A percentile compares a stretch with the other conserved stretches of the same genome.
Conservation (phyloP, 306 rosid genomes). For the Lathyrus oleraceus region DNA sequence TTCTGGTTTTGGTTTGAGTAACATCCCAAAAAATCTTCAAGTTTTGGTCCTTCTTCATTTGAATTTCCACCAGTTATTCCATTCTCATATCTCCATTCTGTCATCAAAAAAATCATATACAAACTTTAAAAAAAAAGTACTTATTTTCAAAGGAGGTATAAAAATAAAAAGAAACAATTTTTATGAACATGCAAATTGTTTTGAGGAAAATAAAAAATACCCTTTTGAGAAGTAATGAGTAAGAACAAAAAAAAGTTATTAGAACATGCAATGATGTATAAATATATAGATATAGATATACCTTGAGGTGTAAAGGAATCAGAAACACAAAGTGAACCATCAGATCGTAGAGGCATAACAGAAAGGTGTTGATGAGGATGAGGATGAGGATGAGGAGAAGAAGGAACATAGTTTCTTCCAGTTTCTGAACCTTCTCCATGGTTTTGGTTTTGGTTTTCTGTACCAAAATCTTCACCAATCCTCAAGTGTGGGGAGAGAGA, state of each 20-base stretch:
- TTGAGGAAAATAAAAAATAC: conserved; percentile 1
- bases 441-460: conserved; percentile 56
- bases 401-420: conserved; percentile 2
- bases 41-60: conserved; percentile 75
- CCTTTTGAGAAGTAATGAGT: not conserved
- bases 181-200: conserved; percentile 40
- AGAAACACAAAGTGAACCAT: conserved; percentile 82
- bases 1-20: conserved; percentile 64
- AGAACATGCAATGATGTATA: conserved; percentile 32
- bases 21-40: conserved; percentile 92
- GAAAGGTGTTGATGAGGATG: conserved; percentile 50
- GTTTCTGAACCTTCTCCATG: conserved; percentile 28
- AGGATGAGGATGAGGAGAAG: conserved; percentile 28
- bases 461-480: conserved; percentile 68
- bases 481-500: conserved; percentile 92
- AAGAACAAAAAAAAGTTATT: not conserved
- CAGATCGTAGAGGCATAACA: conserved; percentile 86
- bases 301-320: conserved; percentile 68
- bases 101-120: not conserved
- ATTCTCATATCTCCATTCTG: conserved; percentile 82
- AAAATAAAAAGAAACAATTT: conserved; percentile 23
- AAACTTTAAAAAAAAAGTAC: not conserved
- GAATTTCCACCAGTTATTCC: conserved; percentile 52
- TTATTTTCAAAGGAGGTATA: not conserved
- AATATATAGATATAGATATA: conserved; percentile 33